Base-by-base conservation (phyloP, 1,284 basidiomycete species). In the Trametes sp. region DNA sequence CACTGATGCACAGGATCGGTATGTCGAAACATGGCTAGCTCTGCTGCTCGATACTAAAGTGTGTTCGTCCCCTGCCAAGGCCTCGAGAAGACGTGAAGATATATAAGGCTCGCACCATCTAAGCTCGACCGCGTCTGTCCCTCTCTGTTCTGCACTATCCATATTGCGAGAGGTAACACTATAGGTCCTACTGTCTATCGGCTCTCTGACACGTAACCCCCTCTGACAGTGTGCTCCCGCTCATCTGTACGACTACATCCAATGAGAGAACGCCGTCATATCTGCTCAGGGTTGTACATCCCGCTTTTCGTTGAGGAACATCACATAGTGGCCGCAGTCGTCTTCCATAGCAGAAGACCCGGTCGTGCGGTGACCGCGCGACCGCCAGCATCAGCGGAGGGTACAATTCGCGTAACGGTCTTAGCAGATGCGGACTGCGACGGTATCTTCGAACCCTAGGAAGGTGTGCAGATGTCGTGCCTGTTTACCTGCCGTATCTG, bases 31-130 rank as follows among this genome's bases (percentile, higher is more conserved):
- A 19, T 21, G 13, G 21, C 23, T 56, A 36, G 19, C 29, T 41
- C 21, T 4, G 24, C 24, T 7, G 16, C 35, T 28, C 54, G 65
- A 56, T 52, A 46, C 64, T 63, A 55, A 61, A 57, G 53, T 62
- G 33, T 24, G n/a, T 51, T 46, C 51, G 46, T 35, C 41, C 31
- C n/a, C 36, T 42, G 23, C 55, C 53, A 66, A 95, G 92, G 54
- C 93, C 93, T 36, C 80, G 75, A 69, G 93, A 95, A 77, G 88
- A 92, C 28, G 86, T 95, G 62, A 94, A 92, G 75, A 91, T 95
- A 46, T 79, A 89, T 73, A 93, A 93, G 76, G 90, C 86, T 26
- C 82, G 86, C 38, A 75, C 82, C 35, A 72, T 81, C 58, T 86
- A 70, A 71, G 54, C n/a, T 9, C 8, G 28, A 8, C 54, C 36